phyloP scores from a whole-genome alignment of 2,329 filamentous ascomycete genomes.

The Harringtonia aguacate region DNA sequence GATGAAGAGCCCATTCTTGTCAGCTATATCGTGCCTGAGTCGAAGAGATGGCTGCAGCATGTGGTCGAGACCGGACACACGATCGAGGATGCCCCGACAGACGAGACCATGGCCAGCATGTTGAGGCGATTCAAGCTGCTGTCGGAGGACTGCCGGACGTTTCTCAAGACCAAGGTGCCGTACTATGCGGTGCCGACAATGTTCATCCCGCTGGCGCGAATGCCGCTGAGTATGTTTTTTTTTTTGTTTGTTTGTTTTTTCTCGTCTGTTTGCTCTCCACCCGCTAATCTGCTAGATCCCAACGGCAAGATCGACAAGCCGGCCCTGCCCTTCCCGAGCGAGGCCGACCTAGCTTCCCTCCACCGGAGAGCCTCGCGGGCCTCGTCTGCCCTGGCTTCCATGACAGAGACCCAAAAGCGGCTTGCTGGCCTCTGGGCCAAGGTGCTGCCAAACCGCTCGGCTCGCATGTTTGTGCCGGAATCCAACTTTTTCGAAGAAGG shows the following conservation, averaged over 20 bases:
- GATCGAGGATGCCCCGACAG: too few relatives aligned
- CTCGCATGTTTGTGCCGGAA: slow-evolving; percentile 22
- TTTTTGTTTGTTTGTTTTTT: background rate
- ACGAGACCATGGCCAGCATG: slow-evolving; percentile 8
- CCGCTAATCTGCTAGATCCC: slow-evolving; percentile 34
- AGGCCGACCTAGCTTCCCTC: slow-evolving; percentile 29
- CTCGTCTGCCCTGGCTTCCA: slow-evolving; percentile 10
- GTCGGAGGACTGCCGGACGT: slow-evolving; percentile 15
- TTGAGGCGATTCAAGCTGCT: slow-evolving; percentile 8
- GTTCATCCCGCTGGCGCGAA: slow-evolving; percentile 59
- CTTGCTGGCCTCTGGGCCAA: slow-evolving; percentile 65
- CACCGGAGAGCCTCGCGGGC: slow-evolving; percentile 14
- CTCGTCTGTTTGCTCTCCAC: background rate
- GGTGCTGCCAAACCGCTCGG: slow-evolving; percentile 56
- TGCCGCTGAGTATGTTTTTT: slow-evolving; percentile 10
- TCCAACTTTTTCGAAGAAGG: slow-evolving; percentile 69
- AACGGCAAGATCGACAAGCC: slow-evolving; percentile 79
- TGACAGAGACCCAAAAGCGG: slow-evolving; percentile 47
- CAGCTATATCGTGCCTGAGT: slow-evolving; percentile 82
- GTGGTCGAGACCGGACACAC: too few relatives aligned
- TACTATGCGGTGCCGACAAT: slow-evolving; percentile 66
- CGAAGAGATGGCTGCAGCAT: slow-evolving; percentile 52
- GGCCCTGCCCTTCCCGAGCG: slow-evolving; percentile 64
- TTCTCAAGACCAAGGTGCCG: slow-evolving; percentile 62
- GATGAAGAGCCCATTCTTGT: slow-evolving; percentile 80